These are phyloP conservation scores for Kodamaea neixiangensis DNA, from an alignment of 805 yeast species.

Conservation along the genomic window DNA sequence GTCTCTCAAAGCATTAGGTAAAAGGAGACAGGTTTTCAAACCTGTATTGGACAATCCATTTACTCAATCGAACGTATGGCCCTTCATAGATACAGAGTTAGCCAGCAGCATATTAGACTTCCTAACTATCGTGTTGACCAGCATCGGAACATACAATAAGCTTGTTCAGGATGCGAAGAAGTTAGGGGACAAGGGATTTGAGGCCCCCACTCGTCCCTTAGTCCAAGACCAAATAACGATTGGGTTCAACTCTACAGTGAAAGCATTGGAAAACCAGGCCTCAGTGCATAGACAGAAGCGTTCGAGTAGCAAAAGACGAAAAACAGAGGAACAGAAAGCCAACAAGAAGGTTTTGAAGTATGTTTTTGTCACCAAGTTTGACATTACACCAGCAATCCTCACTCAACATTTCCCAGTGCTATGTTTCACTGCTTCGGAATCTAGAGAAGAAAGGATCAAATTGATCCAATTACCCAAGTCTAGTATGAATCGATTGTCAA, in stretches of 20 bases:
- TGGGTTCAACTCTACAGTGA: slow-evolving; percentile 61
- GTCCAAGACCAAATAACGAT: slow-evolving; percentile 28
- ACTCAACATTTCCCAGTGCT: slow-evolving; percentile 61
- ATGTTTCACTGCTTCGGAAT: slow-evolving; percentile 44
- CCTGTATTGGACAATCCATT: slow-evolving; percentile 68
- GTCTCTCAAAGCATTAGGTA: slow-evolving; percentile 53
- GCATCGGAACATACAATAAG: slow-evolving; percentile 29
- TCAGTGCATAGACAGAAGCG: slow-evolving; percentile 16
- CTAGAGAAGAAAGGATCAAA: slow-evolving; percentile 41
- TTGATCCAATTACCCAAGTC: slow-evolving; percentile 62
- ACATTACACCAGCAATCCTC: slow-evolving; percentile 51
- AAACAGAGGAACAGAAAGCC: slow-evolving; percentile 8
- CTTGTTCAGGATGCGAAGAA: slow-evolving; percentile 12
- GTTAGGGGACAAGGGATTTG: background rate
- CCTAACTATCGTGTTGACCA: slow-evolving; percentile 33
- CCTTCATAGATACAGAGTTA: slow-evolving; percentile 40
- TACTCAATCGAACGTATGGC: slow-evolving; percentile 46
- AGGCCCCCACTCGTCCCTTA: slow-evolving; percentile 24
- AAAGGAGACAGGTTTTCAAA: slow-evolving; percentile 58
- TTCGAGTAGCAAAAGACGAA: slow-evolving; percentile 7
- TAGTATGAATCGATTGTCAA: slow-evolving; percentile 31
- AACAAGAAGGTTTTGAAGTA: slow-evolving; percentile 26
- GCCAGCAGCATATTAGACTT: slow-evolving; percentile 41
- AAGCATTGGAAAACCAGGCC: slow-evolving; percentile 48
- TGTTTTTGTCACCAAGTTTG: slow-evolving; percentile 64